Evolutionary conservation across 164 flowering plant species (phyloP).

Genomic region (Dillenia turbinata): DNA sequence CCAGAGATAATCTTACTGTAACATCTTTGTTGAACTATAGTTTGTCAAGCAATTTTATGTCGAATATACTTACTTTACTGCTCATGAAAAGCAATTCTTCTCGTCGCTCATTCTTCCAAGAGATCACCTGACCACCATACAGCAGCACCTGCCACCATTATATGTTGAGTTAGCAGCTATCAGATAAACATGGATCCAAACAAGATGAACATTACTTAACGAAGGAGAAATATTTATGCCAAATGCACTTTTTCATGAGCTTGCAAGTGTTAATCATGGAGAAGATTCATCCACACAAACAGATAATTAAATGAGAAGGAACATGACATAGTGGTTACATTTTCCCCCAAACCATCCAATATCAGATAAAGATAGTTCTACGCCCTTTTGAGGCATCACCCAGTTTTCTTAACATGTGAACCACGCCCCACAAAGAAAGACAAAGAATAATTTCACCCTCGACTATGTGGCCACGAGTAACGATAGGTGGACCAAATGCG

Average conservation of each 20-base stretch:
- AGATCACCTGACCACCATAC: slow-evolving; percentile 77
- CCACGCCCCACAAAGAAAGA: no score
- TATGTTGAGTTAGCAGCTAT: neutral
- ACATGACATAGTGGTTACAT: no score
- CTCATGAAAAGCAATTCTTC: slow-evolving; percentile 79
- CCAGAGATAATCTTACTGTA: slow-evolving; percentile 2
- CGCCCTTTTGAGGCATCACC: no score
- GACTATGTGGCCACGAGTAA: no score
- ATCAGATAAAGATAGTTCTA: no score
- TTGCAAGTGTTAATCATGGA: no score
- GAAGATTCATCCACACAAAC: neutral
- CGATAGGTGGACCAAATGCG: no score
- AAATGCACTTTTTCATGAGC: no score
- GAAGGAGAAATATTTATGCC: neutral
- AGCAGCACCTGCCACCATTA: slow-evolving; percentile 53
- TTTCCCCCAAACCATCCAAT: no score
- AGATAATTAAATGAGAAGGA: neutral
- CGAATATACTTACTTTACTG: slow-evolving; percentile 58
- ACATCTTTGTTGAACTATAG: neutral
- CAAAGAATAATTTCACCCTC: no score
- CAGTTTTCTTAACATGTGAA: no score
- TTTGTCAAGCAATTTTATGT: neutral
- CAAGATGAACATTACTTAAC: neutral
- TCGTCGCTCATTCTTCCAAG: slow-evolving; percentile 79
- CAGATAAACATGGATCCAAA: neutral